Evolutionary conservation across 2,329 filamentous ascomycete species (phyloP).

Genomic region (Falciphora oryzae): DNA sequence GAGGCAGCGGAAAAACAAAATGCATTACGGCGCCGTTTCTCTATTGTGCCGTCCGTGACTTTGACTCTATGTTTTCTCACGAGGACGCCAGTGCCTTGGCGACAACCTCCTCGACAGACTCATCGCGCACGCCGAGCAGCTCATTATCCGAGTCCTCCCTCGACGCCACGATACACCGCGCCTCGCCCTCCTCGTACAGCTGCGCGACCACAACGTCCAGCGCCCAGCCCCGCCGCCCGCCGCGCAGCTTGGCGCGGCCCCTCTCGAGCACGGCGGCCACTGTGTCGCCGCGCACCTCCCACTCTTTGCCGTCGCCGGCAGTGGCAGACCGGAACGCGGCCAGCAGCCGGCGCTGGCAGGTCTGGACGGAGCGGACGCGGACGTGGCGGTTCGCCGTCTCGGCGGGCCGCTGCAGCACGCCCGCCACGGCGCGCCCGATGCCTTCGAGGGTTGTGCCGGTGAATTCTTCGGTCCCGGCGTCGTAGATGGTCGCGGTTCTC

Average conservation of each 20-base stretch:
- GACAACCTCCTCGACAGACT: conserved; percentile 22
- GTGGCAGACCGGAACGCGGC: neutral
- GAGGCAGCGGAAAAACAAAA: neutral
- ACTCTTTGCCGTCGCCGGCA: neutral
- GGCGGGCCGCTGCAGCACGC: conserved; percentile 40
- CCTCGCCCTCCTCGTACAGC: conserved; percentile 24
- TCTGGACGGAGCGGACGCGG: conserved; percentile 47
- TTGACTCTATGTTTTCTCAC: neutral
- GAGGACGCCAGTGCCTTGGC: conserved; percentile 17
- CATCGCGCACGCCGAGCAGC: conserved; percentile 22
- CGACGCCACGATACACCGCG: conserved; percentile 20
- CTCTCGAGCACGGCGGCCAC: conserved; percentile 8
- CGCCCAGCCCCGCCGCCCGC: conserved; percentile 19
- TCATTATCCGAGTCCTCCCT: conserved; percentile 20
- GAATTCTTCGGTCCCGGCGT: conserved; percentile 46
- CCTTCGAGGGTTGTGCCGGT: conserved; percentile 43
- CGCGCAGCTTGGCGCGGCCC: conserved; percentile 17
- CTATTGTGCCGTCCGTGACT: neutral
- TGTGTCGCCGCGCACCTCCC: conserved; percentile 1
- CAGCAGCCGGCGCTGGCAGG: conserved; percentile 50
- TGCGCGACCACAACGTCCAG: conserved; percentile 25
- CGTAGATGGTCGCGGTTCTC: conserved; percentile 46
- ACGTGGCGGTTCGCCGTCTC: conserved; percentile 51
- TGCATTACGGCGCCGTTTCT: no score
- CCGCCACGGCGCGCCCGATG: conserved; percentile 44